phyloP scores from a whole-genome alignment of 2,329 filamentous ascomycete genomes.

The Xylaria sp. region DNA sequence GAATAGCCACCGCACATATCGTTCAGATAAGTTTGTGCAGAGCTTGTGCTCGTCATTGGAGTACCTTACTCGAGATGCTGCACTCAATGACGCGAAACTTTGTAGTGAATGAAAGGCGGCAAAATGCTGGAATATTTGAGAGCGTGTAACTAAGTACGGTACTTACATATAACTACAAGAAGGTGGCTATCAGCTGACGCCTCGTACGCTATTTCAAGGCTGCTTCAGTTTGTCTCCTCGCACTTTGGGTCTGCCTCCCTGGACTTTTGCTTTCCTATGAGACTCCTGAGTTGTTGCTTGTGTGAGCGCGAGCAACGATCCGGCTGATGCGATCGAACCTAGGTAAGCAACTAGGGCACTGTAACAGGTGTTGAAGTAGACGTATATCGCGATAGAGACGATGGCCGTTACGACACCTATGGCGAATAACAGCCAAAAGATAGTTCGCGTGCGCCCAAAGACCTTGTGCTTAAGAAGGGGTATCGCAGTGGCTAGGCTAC shows the following conservation, averaged over 20 bases:
- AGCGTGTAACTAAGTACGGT: too few species aligned
- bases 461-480: constrained; percentile 3
- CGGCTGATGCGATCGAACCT: neutral
- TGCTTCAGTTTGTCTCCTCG: neutral
- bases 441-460: neutral
- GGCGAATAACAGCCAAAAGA: neutral
- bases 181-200: neutral
- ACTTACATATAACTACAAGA: neutral
- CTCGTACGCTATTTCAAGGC: neutral
- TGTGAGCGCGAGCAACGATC: neutral
- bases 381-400: neutral
- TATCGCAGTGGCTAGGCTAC: neutral
- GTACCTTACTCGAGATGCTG: too few species aligned
- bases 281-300: neutral
- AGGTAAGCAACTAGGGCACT: neutral
- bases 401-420: neutral
- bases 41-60: too few species aligned
- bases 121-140: too few species aligned
- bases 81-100: too few species aligned
- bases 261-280: too few species aligned
- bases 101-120: too few species aligned
- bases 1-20: neutral
- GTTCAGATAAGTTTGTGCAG: neutral
- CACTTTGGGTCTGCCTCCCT: neutral
- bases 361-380: neutral